Conservation (phyloP, 306 rosid species). For the Rubus idaeus region DNA sequence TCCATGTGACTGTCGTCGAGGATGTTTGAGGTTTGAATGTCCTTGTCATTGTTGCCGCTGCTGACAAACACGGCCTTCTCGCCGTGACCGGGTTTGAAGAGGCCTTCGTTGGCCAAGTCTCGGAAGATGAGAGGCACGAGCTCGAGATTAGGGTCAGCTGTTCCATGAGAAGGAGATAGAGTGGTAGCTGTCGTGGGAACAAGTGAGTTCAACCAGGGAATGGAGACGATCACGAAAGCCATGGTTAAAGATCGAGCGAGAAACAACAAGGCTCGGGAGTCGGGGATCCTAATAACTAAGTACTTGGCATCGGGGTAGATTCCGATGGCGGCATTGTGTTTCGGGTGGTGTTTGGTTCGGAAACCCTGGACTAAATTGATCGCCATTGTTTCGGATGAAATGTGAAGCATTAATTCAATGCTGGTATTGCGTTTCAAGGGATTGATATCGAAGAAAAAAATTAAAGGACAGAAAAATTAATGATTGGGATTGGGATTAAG, state of each 20-base stretch:
- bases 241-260: constrained; percentile 27
- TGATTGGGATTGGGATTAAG: background rate
- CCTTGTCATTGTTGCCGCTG: background rate
- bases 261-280: constrained; percentile 28
- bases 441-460: background rate
- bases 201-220: constrained; percentile 31
- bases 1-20: constrained; percentile 31
- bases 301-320: constrained; percentile 31
- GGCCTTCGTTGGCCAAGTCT: constrained; percentile 54
- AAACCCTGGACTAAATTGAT: constrained; percentile 31
- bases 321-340: constrained; percentile 17
- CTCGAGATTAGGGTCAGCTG: constrained; percentile 6
- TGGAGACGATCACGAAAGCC: constrained; percentile 28
- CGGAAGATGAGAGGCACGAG: constrained; percentile 35
- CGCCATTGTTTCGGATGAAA: constrained; percentile 26
- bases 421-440: background rate
- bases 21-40: background rate
- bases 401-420: background rate
- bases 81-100: constrained; percentile 18
- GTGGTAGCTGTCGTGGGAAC: constrained; percentile 5
- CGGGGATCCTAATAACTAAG: constrained; percentile 35
- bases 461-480: background rate
- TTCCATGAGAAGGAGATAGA: no score
- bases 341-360: constrained; percentile 14
- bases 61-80: constrained; percentile 28